phyloP scores from a whole-genome alignment of 2,329 filamentous ascomycete species.

The Harringtonia aguacate region DNA sequence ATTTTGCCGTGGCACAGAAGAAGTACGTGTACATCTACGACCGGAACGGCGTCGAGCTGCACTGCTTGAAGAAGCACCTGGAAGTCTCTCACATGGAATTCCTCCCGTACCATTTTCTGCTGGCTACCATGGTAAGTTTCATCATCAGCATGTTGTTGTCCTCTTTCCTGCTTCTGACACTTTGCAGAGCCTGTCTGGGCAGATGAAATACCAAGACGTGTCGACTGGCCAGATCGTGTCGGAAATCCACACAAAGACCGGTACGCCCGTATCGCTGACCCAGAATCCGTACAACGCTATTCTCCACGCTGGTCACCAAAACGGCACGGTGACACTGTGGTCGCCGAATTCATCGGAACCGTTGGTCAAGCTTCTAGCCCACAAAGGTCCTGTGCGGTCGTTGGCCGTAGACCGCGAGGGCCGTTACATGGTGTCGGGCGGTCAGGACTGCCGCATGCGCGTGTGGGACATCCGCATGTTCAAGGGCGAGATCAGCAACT shows the following conservation, averaged over 20 bases:
- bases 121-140: conserved; percentile 66
- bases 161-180: neutral
- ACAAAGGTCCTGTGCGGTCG: conserved; percentile 78
- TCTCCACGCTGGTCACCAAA: conserved; percentile 86
- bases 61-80: conserved; percentile 80
- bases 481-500: conserved; percentile 73
- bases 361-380: conserved; percentile 82
- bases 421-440: conserved; percentile 36
- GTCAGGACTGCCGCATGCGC: conserved; percentile 14
- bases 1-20: conserved; percentile 92
- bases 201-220: conserved; percentile 88
- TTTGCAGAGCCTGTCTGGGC: conserved; percentile 60
- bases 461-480: conserved; percentile 26
- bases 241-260: conserved; percentile 76
- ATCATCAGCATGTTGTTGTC: neutral
- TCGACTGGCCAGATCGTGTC: conserved; percentile 83
- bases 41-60: conserved; percentile 77
- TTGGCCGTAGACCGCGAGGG: conserved; percentile 82
- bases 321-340: conserved; percentile 91
- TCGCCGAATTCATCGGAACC: conserved; percentile 83
- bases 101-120: conserved; percentile 87
- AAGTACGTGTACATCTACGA: conserved; percentile 98
- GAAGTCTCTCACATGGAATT: conserved; percentile 94
- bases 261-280: conserved; percentile 69
- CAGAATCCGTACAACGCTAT: conserved; percentile 93